Percentiles rank a stretch among this genome's conserved stretches.
Conservation (phyloP, 1,284 basidiomycete genomes). For the Pyrrhoderma noxium region DNA sequence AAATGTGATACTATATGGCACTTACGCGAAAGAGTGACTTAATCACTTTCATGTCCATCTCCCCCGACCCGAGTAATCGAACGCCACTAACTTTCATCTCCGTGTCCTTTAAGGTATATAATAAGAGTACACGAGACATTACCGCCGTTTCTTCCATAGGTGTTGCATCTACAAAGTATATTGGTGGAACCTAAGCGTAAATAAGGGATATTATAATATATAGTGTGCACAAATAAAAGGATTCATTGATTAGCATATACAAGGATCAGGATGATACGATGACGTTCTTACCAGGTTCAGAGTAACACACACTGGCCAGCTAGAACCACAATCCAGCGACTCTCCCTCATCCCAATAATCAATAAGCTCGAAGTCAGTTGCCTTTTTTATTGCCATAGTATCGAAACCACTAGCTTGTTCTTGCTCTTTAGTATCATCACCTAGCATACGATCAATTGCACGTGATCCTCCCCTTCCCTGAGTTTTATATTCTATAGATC, state of each 20-base stretch:
- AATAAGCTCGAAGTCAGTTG: slow-evolving; percentile 72
- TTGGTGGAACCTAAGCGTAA: slow-evolving; percentile 43
- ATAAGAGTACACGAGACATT: slow-evolving; percentile 47
- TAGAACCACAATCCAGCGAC: slow-evolving; percentile 39
- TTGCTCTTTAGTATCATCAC: slow-evolving; percentile 43
- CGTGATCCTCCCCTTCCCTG: slow-evolving; percentile 16
- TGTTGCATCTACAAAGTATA: slow-evolving; percentile 65
- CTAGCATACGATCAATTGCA: slow-evolving; percentile 28
- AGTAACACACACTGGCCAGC: slow-evolving; percentile 70
- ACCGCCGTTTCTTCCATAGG: slow-evolving; percentile 54
- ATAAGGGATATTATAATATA: too few relatives aligned
- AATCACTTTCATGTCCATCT: slow-evolving; percentile 40
- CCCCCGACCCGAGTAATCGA: slow-evolving; percentile 51
- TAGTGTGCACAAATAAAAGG: too few relatives aligned
- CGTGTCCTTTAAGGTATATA: slow-evolving; percentile 48
- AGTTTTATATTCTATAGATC: slow-evolving; percentile 49
- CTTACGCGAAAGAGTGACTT: slow-evolving; percentile 46
- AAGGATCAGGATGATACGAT: too few relatives aligned
- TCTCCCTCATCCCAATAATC: slow-evolving; percentile 84
- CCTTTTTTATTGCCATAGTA: slow-evolving; percentile 40
- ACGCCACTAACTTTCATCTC: too few relatives aligned
- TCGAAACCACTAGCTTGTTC: slow-evolving; percentile 43
- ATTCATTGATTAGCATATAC: too few relatives aligned
- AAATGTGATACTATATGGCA: too few relatives aligned
- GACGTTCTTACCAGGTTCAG: slow-evolving; percentile 66